Percentiles rank a stretch among this genome's conserved stretches.
These are phyloP conservation scores for Rhypophila decipiens DNA, from an alignment of 495 filamentous ascomycete species.

Conservation along the genomic window DNA sequence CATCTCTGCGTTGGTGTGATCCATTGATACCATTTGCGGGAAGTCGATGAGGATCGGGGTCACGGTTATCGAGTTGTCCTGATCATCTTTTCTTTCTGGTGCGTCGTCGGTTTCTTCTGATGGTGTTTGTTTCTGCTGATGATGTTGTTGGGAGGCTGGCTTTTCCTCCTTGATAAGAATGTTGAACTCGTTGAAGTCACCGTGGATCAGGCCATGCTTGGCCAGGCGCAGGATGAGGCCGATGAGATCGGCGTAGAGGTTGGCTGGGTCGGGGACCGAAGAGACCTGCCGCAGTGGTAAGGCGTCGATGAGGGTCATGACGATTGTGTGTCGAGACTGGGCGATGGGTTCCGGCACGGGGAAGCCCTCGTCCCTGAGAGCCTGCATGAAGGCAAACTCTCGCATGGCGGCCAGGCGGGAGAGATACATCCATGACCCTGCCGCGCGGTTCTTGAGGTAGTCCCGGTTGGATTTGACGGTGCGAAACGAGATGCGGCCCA, in stretches of 20 bases:
- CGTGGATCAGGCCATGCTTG: constrained; percentile 87
- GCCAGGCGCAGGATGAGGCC: constrained; percentile 78
- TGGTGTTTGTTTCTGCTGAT: background rate
- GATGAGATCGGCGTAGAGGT: constrained; percentile 83
- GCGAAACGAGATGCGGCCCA: constrained; percentile 95
- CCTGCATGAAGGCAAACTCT: constrained; percentile 89
- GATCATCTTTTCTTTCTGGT: constrained; percentile 12
- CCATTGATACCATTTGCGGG: constrained; percentile 95
- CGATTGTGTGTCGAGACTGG: constrained; percentile 86
- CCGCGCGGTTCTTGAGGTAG: constrained; percentile 76
- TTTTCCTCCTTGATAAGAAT: constrained; percentile 78
- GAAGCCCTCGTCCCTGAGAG: constrained; percentile 73
- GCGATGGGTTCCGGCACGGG: constrained; percentile 79
- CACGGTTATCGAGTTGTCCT: constrained; percentile 26
- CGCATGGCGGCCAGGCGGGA: constrained; percentile 84
- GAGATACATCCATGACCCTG: constrained; percentile 93
- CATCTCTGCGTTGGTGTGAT: constrained; percentile 85
- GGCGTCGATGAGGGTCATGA: constrained; percentile 87
- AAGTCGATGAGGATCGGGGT: constrained; percentile 90
- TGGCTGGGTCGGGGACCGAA: constrained; percentile 67
- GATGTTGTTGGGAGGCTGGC: background rate
- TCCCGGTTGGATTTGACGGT: constrained; percentile 92
- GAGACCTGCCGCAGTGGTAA: constrained; percentile 84
- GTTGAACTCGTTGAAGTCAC: constrained; percentile 99
- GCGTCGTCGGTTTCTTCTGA: constrained; percentile 5